These are phyloP conservation scores for Sphagnum fallax DNA, from an alignment of 228 moss, liverwort and hornwort species.

Conservation along the genomic window DNA sequence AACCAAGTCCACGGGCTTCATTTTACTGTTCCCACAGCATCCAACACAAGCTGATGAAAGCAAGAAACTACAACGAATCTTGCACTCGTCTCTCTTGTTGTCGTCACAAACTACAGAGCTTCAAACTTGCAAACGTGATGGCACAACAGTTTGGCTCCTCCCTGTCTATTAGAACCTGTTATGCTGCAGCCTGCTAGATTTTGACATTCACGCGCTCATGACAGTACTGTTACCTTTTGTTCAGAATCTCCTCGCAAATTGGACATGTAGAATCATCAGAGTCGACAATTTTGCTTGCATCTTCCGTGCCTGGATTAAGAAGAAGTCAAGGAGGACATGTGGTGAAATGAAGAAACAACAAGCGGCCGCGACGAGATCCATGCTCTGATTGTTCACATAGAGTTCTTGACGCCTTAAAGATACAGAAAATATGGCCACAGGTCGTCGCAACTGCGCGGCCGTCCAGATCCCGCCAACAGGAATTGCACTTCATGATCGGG, in stretches of 20 bases:
- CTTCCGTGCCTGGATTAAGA: slow-evolving; percentile 55
- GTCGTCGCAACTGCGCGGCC: slow-evolving; percentile 71
- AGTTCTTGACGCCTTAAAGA: slow-evolving; percentile 16
- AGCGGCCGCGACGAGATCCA: background rate
- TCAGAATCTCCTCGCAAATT: slow-evolving; percentile 79
- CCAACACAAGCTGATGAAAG: background rate
- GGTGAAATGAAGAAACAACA: too few species aligned
- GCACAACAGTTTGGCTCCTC: too few species aligned
- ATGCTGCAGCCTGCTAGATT: too few species aligned
- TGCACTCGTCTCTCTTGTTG: too few species aligned
- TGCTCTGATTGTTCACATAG: background rate
- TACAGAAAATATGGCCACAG: slow-evolving; percentile 96
- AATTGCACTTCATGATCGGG: slow-evolving; percentile 76
- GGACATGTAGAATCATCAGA: slow-evolving; percentile 70
- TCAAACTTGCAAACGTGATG: too few species aligned
- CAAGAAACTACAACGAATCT: too few species aligned
- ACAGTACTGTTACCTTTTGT: slow-evolving; percentile 47
- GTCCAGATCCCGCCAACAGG: slow-evolving; percentile 83
- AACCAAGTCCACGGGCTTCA: slow-evolving; percentile 47
- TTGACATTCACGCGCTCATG: too few species aligned
- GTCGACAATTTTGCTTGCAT: slow-evolving; percentile 68
- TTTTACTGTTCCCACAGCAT: slow-evolving; percentile 23
- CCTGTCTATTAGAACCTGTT: too few species aligned
- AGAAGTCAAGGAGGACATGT: slow-evolving; percentile 26
- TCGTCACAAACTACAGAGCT: too few species aligned